phyloP scores from a whole-genome alignment of 306 rosid species.

The Mimosa pudica region DNA sequence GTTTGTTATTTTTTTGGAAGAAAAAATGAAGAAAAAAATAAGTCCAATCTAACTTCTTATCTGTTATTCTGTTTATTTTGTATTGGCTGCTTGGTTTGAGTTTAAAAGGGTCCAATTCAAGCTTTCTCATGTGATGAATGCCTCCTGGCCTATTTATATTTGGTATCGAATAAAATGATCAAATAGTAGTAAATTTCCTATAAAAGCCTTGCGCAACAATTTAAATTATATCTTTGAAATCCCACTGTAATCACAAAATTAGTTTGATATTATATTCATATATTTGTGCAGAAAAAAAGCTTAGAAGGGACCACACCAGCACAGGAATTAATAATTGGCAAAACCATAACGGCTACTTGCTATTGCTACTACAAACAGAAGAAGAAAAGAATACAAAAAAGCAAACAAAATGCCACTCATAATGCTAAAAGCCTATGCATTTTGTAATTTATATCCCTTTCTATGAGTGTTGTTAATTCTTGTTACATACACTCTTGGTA shows the following conservation, averaged over 20 bases:
- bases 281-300: background rate
- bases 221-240: too few relatives aligned
- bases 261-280: background rate
- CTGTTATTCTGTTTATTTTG: background rate
- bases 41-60: background rate
- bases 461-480: slow-evolving; percentile 22
- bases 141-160: too few relatives aligned
- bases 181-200: too few relatives aligned
- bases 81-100: background rate
- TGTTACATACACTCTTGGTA: slow-evolving; percentile 21
- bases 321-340: slow-evolving; percentile 14
- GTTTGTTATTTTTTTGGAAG: too few relatives aligned
- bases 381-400: slow-evolving; percentile 6
- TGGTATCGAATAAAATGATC: too few relatives aligned
- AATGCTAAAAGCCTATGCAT: background rate
- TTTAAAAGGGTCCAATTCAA: too few relatives aligned
- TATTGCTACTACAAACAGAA: background rate
- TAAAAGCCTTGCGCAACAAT: too few relatives aligned
- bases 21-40: too few relatives aligned
- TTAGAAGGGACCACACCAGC: slow-evolving; percentile 36
- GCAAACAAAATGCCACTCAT: background rate
- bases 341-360: slow-evolving; percentile 26
- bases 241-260: too few relatives aligned
- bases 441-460: slow-evolving; percentile 17
- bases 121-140: too few relatives aligned